phyloP scores from a whole-genome alignment of 306 rosid genomes.

The Medicago truncatula region MtrunA17r5.0-ANR NC_053045.1:53227501-53228000 shows the following conservation, averaged over 20 bases:
- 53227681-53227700: constrained; percentile 22
- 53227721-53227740: background rate
- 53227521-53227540: constrained; percentile 28
- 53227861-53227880: too few species aligned
- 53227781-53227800: background rate
- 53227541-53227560: constrained; percentile 21
- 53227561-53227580: constrained; percentile 6
- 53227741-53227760: constrained; percentile 29
- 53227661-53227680: constrained; percentile 5
- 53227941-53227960: too few species aligned
- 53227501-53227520: constrained; percentile 38
- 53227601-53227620: background rate
- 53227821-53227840: too few species aligned
- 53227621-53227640: constrained; percentile 27
- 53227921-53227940: too few species aligned
- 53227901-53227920: too few species aligned
- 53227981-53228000: too few species aligned
- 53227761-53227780: background rate
- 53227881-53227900: too few species aligned
- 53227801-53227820: background rate
- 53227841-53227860: too few species aligned
- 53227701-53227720: background rate
- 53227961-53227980: too few species aligned
- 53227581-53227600: constrained; percentile 36
- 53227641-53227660: background rate